These are phyloP conservation scores for Penicillium palitans DNA, from an alignment of 2,329 filamentous ascomycete genomes.

Conservation along the genomic window DNA sequence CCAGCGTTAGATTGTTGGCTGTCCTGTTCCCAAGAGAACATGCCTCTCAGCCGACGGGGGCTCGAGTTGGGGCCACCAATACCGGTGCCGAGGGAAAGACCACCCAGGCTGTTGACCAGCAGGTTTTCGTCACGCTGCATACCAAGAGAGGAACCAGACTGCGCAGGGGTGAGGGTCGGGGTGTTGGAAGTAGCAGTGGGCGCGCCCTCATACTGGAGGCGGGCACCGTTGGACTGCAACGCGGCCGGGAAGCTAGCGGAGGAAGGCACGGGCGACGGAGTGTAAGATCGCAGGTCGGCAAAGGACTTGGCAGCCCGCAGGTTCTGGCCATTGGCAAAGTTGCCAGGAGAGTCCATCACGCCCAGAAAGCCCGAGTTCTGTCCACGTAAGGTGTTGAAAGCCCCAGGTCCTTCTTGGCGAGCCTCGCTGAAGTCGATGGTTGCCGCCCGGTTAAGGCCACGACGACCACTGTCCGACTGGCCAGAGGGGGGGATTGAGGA, in stretches of 20 bases:
- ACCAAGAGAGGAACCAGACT: slow-evolving; percentile 49
- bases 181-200: slow-evolving; percentile 63
- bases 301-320: slow-evolving; percentile 94
- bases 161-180: slow-evolving; percentile 64
- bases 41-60: slow-evolving; percentile 59
- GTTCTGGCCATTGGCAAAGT: slow-evolving; percentile 70
- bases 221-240: slow-evolving; percentile 62
- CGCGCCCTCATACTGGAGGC: slow-evolving; percentile 60
- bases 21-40: slow-evolving; percentile 61
- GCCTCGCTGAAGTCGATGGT: slow-evolving; percentile 93
- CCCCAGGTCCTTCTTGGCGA: slow-evolving; percentile 66
- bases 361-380: slow-evolving; percentile 81
- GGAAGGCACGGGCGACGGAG: slow-evolving; percentile 86
- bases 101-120: slow-evolving; percentile 63
- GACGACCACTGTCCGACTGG: slow-evolving; percentile 75
- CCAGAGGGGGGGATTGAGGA: slow-evolving; percentile 62
- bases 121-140: slow-evolving; percentile 58
- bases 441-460: slow-evolving; percentile 87
- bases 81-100: slow-evolving; percentile 58
- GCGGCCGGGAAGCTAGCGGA: slow-evolving; percentile 80
- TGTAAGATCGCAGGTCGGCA: slow-evolving; percentile 91
- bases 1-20: slow-evolving; percentile 51
- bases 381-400: slow-evolving; percentile 71
- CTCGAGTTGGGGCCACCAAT: slow-evolving; percentile 51
- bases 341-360: slow-evolving; percentile 73